Percentiles rank a stretch among this genome's conserved stretches.
Conservation (phyloP, 2,329 filamentous ascomycete species). For the Penicillium sp. region DNA sequence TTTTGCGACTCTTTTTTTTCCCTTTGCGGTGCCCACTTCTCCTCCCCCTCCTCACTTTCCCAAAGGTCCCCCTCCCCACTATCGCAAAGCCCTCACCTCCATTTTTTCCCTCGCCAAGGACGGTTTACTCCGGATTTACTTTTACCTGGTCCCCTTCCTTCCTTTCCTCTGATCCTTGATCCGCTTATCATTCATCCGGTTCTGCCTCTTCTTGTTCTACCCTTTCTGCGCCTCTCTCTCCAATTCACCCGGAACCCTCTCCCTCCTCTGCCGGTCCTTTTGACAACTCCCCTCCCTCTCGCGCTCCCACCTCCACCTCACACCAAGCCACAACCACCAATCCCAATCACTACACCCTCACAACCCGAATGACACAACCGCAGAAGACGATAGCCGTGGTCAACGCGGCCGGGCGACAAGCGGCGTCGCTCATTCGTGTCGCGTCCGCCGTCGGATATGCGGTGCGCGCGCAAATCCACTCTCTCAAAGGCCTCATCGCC, state of each 20-base stretch:
- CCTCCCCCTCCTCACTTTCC: not conserved
- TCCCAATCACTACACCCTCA: constrained; percentile 5
- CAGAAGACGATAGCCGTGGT: constrained; percentile 89
- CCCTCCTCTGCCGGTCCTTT: not conserved
- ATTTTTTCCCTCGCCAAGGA: constrained; percentile 27
- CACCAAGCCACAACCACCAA: constrained; percentile 1
- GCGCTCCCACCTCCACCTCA: constrained; percentile 7
- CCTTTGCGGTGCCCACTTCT: not conserved
- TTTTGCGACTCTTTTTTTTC: constrained; percentile 19
- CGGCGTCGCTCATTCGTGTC: constrained; percentile 90
- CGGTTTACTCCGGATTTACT: constrained; percentile 28
- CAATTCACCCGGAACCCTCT: not conserved
- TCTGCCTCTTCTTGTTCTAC: constrained; percentile 8
- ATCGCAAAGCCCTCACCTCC: constrained; percentile 26
- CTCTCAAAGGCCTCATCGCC: constrained; percentile 82
- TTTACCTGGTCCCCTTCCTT: constrained; percentile 16
- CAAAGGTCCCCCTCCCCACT: constrained; percentile 26
- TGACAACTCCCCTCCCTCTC: constrained; percentile 8
- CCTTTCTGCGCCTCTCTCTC: constrained; percentile 19
- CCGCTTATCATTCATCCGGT: constrained; percentile 10
- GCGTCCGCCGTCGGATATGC: constrained; percentile 91
- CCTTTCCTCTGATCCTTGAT: constrained; percentile 6
- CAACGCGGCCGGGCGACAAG: constrained; percentile 93
- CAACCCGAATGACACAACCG: constrained; percentile 43
- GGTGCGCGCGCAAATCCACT: constrained; percentile 88